These are phyloP conservation scores for Ananas comosus DNA, from an alignment of 176 grass and related monocot genomes.

Conservation along the genomic window DNA sequence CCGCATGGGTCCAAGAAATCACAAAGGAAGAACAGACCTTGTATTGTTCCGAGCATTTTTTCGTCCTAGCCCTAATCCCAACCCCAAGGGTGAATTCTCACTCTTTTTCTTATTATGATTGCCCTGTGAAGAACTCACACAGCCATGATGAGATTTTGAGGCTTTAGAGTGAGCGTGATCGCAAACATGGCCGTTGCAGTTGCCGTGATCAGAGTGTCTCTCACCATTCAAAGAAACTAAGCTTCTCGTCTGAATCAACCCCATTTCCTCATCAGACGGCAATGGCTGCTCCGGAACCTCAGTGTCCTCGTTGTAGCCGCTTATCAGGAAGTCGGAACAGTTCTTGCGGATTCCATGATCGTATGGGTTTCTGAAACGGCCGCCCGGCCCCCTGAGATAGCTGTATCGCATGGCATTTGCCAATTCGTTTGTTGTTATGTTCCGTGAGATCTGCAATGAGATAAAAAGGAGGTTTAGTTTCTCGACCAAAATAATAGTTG, in stretches of 20 bases:
- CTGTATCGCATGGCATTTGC: slow-evolving; percentile 77
- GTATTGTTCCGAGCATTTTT: slow-evolving; percentile 53
- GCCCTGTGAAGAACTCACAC: slow-evolving; percentile 44
- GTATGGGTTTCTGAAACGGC: slow-evolving; percentile 81
- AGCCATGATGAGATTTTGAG: slow-evolving; percentile 33
- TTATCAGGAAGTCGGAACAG: slow-evolving; percentile 87
- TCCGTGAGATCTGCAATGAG: slow-evolving; percentile 66
- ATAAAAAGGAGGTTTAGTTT: slow-evolving; percentile 8
- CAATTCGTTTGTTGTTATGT: slow-evolving; percentile 98
- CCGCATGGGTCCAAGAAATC: slow-evolving; percentile 14
- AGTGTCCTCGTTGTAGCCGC: slow-evolving; percentile 64
- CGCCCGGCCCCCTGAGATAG: slow-evolving; percentile 80
- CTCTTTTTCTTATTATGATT: slow-evolving; percentile 37
- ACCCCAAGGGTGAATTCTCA: slow-evolving; percentile 39
- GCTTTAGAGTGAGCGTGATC: slow-evolving; percentile 28
- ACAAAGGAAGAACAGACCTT: slow-evolving; percentile 62
- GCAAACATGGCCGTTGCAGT: slow-evolving; percentile 45
- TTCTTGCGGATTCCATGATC: slow-evolving; percentile 83
- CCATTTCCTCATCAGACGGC: slow-evolving; percentile 56
- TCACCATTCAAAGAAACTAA: slow-evolving; percentile 40
- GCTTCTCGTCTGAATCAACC: slow-evolving; percentile 46
- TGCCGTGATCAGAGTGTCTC: slow-evolving; percentile 35
- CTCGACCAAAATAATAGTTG: not conserved
- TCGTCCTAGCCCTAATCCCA: slow-evolving; percentile 69
- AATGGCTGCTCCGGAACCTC: slow-evolving; percentile 29